phyloP scores from a whole-genome alignment of 2,329 filamentous ascomycete species.

The Fusarium concolor region DNA sequence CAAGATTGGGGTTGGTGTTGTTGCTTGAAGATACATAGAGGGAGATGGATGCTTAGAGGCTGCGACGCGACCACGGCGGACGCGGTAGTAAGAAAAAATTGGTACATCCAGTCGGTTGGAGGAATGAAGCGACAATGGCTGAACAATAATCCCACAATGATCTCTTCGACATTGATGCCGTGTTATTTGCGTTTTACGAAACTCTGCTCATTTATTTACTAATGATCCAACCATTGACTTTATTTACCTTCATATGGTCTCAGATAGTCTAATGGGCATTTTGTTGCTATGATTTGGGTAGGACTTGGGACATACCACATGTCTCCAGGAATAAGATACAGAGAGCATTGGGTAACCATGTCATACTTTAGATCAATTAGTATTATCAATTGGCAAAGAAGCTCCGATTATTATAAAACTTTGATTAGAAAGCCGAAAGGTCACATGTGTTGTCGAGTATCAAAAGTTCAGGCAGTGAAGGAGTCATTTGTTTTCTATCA shows the following conservation, averaged over 20 bases:
- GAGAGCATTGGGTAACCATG: too few relatives aligned
- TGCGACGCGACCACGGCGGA: constrained; percentile 30
- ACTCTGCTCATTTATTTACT: neutral
- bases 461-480: neutral
- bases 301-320: too few relatives aligned
- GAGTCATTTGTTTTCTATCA: constrained; percentile 5
- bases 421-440: constrained; percentile 1
- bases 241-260: neutral
- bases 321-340: too few relatives aligned
- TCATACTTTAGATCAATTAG: too few relatives aligned
- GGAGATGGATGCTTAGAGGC: constrained; percentile 14
- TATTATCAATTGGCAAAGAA: too few relatives aligned
- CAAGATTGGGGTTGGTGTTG: constrained; percentile 33
- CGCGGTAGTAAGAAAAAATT: constrained; percentile 21
- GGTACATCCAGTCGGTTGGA: constrained; percentile 4
- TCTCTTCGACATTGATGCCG: neutral
- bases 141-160: neutral
- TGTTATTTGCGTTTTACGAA: neutral
- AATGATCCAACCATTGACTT: neutral
- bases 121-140: neutral
- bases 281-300: too few relatives aligned
- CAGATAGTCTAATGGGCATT: too few relatives aligned
- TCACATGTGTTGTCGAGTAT: neutral
- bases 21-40: constrained; percentile 33
- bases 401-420: neutral